phyloP scores from a whole-genome alignment of 441 rosid genomes.

The Bruguiera hainesii region DNA sequence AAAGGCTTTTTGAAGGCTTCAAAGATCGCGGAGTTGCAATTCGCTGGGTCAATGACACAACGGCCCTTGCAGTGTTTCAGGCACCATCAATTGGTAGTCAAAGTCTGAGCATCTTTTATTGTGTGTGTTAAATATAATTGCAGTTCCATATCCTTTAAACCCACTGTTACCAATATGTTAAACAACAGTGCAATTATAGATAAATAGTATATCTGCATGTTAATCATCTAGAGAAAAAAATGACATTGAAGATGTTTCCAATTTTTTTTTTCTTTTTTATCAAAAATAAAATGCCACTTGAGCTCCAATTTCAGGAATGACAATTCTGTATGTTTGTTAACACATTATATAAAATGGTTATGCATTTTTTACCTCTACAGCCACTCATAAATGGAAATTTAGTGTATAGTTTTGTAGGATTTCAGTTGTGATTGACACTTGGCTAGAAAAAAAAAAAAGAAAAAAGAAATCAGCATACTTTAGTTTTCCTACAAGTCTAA shows the following conservation, averaged over 20 bases:
- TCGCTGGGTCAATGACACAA: conserved; percentile 91
- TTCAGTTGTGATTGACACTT: too few relatives aligned
- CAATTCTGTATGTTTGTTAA: too few relatives aligned
- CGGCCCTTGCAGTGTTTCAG: conserved; percentile 88
- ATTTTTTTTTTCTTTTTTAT: not conserved
- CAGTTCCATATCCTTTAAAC: not conserved
- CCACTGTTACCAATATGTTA: too few relatives aligned
- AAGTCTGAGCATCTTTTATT: conserved; percentile 1
- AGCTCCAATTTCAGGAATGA: too few relatives aligned
- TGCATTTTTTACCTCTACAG: too few relatives aligned
- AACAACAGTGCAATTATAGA: too few relatives aligned
- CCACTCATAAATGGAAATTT: too few relatives aligned
- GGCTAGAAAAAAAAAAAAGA: too few relatives aligned
- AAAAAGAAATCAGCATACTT: too few relatives aligned
- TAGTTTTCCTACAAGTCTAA: too few relatives aligned
- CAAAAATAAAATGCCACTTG: not conserved
- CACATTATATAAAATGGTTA: too few relatives aligned
- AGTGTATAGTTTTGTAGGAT: too few relatives aligned
- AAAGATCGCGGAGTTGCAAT: conserved; percentile 54
- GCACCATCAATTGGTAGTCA: conserved; percentile 64
- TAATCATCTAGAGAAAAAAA: not conserved
- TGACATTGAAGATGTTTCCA: not conserved
- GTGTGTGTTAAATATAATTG: not conserved
- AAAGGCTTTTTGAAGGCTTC: conserved; percentile 61
- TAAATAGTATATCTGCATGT: not conserved